Percentiles rank a stretch among this genome's conserved stretches.
Evolutionary conservation across 306 rosid genomes (phyloP).

Genomic region (Prosopis cineraria): DNA sequence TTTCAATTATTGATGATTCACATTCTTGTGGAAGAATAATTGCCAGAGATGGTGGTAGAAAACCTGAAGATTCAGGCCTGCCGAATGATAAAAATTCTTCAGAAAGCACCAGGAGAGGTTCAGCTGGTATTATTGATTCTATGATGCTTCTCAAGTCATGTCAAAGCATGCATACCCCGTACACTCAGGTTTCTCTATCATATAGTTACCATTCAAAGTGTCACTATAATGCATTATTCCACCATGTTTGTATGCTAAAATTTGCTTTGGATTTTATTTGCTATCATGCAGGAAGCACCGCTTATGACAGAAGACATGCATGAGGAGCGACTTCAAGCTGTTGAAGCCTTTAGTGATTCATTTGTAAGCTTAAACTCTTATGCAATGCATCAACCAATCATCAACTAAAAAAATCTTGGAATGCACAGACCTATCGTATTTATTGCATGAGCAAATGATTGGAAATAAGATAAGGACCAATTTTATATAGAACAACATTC

Average conservation of each 20-base stretch:
- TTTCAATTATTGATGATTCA: slow-evolving; percentile 48
- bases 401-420: slow-evolving; percentile 16
- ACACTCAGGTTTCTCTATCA: slow-evolving; percentile 75
- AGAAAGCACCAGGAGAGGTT: slow-evolving; percentile 67
- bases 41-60: slow-evolving; percentile 34
- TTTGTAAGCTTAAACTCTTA: slow-evolving; percentile 61
- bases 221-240: slow-evolving; percentile 22
- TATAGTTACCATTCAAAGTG: slow-evolving; percentile 30
- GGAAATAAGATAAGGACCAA: not conserved
- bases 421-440: not conserved
- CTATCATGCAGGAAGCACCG: slow-evolving; percentile 71
- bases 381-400: slow-evolving; percentile 19
- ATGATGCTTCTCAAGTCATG: slow-evolving; percentile 81
- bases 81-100: slow-evolving; percentile 52
- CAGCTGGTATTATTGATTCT: slow-evolving; percentile 71
- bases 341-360: slow-evolving; percentile 86
- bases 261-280: slow-evolving; percentile 18
- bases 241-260: slow-evolving; percentile 30
- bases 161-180: slow-evolving; percentile 91
- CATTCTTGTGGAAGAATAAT: slow-evolving; percentile 38
- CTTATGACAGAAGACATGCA: slow-evolving; percentile 99
- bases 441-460: slow-evolving; percentile 30
- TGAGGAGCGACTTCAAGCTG: slow-evolving; percentile 95
- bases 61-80: slow-evolving; percentile 48
- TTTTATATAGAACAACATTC: not conserved